phyloP scores from a whole-genome alignment of 305 asterid species.

The Solanum hybrid region DNA sequence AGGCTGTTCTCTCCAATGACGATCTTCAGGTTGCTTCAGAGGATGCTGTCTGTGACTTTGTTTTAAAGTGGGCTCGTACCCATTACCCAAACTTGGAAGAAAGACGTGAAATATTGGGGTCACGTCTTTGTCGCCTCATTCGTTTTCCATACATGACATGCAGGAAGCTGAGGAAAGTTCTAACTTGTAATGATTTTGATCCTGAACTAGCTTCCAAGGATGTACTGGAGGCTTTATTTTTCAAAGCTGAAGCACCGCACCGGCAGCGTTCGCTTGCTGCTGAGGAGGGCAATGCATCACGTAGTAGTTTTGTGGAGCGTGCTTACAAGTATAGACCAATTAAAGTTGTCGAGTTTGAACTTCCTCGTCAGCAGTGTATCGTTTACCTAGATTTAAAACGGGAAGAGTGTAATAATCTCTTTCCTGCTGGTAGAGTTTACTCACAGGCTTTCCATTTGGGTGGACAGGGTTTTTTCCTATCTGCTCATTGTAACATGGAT shows the following conservation, averaged over 20 bases:
- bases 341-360: conserved; percentile 6
- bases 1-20: conserved; percentile 13
- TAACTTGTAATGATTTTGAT: conserved; percentile 8
- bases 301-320: conserved; percentile 4
- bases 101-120: conserved; percentile 2
- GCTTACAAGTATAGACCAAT: conserved; percentile 12
- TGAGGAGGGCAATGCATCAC: neutral
- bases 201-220: conserved; percentile 6
- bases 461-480: conserved; percentile 12
- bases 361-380: conserved; percentile 9
- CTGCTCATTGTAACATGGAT: conserved; percentile 15
- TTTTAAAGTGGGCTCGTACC: conserved; percentile 11
- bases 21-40: conserved; percentile 12
- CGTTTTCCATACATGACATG: conserved; percentile 14
- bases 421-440: conserved; percentile 8
- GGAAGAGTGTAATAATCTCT: conserved; percentile 10
- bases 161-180: conserved; percentile 5
- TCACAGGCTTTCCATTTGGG: conserved; percentile 17
- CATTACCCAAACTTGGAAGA: conserved; percentile 10
- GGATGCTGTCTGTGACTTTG: conserved; percentile 7
- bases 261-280: conserved; percentile 7
- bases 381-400: conserved; percentile 12
- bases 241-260: conserved; percentile 15
- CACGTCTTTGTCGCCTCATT: conserved; percentile 9
- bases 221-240: conserved; percentile 10